A percentile compares a stretch with the other conserved stretches of the same genome.
Conservation (phyloP, 306 rosid genomes). For the Ziziphus jujuba region DNA sequence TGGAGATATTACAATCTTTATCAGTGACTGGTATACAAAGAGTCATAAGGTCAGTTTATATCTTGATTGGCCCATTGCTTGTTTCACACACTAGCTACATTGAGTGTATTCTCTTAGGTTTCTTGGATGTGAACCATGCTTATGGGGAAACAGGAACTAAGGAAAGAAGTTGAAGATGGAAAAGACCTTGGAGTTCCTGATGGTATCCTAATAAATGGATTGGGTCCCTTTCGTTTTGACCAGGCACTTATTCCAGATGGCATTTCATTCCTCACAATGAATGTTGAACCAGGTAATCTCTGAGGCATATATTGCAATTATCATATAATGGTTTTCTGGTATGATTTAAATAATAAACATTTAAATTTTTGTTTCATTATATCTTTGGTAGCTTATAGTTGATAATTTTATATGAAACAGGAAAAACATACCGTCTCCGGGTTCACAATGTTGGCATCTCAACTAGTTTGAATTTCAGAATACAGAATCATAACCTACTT, state of each 20-base stretch:
- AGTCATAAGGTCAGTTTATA: conserved; percentile 65
- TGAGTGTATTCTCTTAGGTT: conserved; percentile 3
- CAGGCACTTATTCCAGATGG: conserved; percentile 56
- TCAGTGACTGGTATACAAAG: conserved; percentile 83
- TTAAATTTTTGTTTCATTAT: too few relatives aligned
- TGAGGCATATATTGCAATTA: background rate
- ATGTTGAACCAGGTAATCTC: conserved; percentile 74
- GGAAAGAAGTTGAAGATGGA: conserved; percentile 67
- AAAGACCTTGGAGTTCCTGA: conserved; percentile 71
- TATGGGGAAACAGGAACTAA: conserved; percentile 56
- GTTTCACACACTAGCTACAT: conserved; percentile 6
- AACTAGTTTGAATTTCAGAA: conserved; percentile 74
- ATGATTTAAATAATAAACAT: background rate
- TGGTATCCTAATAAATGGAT: conserved; percentile 78
- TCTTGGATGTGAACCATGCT: conserved; percentile 28
- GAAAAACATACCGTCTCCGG: conserved; percentile 70
- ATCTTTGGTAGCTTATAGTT: conserved; percentile 7
- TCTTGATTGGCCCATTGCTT: conserved; percentile 12
- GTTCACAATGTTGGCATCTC: conserved; percentile 89
- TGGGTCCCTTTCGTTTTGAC: conserved; percentile 75
- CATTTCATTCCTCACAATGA: conserved; percentile 63
- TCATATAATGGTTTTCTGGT: background rate
- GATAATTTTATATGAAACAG: conserved; percentile 43
- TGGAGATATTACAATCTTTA: conserved; percentile 81
- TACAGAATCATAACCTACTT: conserved; percentile 75